Conservation (phyloP, 306 rosid species). For the Glycine latifolia region DNA sequence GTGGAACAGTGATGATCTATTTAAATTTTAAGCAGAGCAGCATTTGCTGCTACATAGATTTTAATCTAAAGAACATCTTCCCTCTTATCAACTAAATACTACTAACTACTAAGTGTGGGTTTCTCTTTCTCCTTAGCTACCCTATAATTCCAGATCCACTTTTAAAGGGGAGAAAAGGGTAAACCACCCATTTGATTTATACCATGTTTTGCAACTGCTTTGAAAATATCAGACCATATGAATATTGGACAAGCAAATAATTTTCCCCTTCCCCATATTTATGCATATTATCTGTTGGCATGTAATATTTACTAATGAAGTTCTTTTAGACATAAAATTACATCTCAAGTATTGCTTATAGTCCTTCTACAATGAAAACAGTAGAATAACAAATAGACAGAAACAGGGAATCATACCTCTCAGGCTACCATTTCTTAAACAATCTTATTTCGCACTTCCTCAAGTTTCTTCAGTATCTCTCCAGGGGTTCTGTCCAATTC, state of each 20-base stretch:
- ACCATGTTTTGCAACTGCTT: background rate
- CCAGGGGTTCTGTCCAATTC: conserved; percentile 97
- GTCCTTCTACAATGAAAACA: conserved; percentile 1
- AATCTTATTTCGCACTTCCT: conserved; percentile 91
- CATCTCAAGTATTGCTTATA: background rate
- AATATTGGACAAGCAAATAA: background rate
- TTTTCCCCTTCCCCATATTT: background rate
- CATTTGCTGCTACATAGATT: too few relatives aligned
- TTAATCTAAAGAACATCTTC: background rate
- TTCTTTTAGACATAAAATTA: too few relatives aligned
- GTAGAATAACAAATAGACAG: background rate
- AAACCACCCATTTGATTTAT: background rate
- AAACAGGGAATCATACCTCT: conserved; percentile 48
- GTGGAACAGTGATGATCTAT: background rate
- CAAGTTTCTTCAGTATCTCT: conserved; percentile 91
- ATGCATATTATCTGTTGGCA: background rate
- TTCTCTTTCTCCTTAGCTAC: background rate
- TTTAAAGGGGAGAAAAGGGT: background rate
- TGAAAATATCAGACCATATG: background rate
- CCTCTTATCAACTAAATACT: background rate
- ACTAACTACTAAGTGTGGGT: background rate
- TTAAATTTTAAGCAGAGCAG: too few relatives aligned
- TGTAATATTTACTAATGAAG: background rate
- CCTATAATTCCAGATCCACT: background rate
- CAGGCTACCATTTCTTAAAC: conserved; percentile 56